phyloP scores from a whole-genome alignment of 306 rosid species.

The Ziziphus jujuba region DNA sequence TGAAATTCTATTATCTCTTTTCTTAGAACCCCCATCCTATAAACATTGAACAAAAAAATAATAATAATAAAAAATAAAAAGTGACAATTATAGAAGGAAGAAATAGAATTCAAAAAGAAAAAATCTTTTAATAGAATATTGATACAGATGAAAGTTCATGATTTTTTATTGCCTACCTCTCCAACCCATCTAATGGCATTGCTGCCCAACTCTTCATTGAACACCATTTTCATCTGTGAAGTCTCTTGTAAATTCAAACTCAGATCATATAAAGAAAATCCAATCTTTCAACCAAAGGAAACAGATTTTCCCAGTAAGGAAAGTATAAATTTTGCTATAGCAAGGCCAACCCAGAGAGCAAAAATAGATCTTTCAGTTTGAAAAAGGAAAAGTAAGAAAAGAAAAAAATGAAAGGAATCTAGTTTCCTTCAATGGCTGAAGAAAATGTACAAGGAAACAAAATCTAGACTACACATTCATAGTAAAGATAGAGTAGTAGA shows the following conservation, averaged over 20 bases:
- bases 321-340: no score
- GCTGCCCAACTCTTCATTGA: slow-evolving; percentile 17
- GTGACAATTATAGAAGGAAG: not conserved
- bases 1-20: not conserved
- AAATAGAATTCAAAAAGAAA: not conserved
- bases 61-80: not conserved
- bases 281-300: not conserved
- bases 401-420: no score
- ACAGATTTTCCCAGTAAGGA: not conserved
- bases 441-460: no score
- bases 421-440: no score
- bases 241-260: not conserved
- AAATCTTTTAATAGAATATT: not conserved
- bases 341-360: no score
- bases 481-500: no score
- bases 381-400: no score
- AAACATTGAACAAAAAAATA: no score
- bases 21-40: not conserved
- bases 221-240: not conserved
- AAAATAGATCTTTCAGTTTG: no score
- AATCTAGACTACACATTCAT: no score
- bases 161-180: slow-evolving; percentile 16
- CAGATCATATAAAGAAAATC: not conserved
- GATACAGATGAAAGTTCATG: not conserved
- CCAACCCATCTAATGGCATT: slow-evolving; percentile 20